phyloP scores from a whole-genome alignment of 73 alveolate species.

The Breviolum minutum region DNA sequence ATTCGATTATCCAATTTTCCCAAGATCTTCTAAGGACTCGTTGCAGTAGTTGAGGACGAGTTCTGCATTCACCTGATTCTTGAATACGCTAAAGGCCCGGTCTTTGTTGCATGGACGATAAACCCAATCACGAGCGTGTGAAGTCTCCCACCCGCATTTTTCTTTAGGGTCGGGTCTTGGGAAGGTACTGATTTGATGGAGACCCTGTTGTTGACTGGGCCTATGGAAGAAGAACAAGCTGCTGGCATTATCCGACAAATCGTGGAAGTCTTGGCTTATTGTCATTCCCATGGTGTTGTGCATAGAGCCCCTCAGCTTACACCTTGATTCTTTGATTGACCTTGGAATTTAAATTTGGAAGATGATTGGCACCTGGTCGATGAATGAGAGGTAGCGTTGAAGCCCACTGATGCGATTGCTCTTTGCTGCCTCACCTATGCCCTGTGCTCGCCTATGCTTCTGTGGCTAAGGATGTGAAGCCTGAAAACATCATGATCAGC shows the following conservation, averaged over 20 bases:
- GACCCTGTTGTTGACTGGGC: conserved; percentile 53
- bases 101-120: background rate
- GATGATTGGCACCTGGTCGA: background rate
- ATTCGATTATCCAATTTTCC: background rate
- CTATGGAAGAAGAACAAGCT: conserved; percentile 44
- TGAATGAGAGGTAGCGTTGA: background rate
- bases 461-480: conserved; percentile 25
- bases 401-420: background rate
- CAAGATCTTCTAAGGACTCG: conserved; percentile 35
- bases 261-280: conserved; percentile 62
- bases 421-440: background rate
- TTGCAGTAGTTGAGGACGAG: conserved; percentile 77
- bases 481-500: conserved; percentile 71
- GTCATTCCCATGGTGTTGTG: conserved; percentile 61
- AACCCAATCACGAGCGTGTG: background rate
- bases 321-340: no score
- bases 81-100: conserved; percentile 52
- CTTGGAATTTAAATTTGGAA: no score
- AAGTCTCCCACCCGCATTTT: background rate
- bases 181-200: conserved; percentile 88
- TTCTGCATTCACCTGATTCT: conserved; percentile 61
- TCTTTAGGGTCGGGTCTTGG: no score
- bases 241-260: conserved; percentile 50
- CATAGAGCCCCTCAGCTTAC: conserved; percentile 35
- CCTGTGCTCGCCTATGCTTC: background rate